Evolutionary conservation across 257 asterid species (phyloP).

Genomic region (Jasminum sambac): DNA sequence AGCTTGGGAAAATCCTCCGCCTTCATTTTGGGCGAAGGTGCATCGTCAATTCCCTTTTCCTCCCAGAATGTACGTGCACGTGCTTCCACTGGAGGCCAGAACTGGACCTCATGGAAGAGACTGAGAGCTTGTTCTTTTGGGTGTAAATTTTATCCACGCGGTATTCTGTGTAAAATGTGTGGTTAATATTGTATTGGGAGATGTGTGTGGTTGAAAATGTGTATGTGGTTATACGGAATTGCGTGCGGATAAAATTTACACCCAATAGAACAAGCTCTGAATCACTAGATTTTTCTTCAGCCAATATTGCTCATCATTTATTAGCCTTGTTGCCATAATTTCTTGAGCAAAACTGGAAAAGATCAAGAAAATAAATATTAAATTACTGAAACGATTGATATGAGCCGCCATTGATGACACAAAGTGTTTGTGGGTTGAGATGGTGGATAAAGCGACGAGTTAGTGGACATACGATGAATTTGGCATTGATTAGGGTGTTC

Average conservation of each 20-base stretch:
- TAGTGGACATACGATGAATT: no score
- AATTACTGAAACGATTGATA: slow-evolving; percentile 1
- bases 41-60: slow-evolving; percentile 46
- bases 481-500: background rate
- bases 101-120: slow-evolving; percentile 54
- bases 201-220: no score
- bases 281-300: slow-evolving; percentile 26
- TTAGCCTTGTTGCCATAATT: slow-evolving; percentile 30
- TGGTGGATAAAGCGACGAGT: background rate
- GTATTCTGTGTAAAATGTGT: no score
- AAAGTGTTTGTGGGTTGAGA: background rate
- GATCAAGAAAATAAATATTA: slow-evolving; percentile 9
- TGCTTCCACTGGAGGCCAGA: slow-evolving; percentile 34
- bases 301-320: slow-evolving; percentile 36
- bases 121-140: no score
- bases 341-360: background rate
- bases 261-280: no score
- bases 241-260: no score
- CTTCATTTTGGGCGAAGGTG: slow-evolving; percentile 32
- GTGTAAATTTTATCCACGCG: no score
- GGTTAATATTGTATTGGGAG: no score
- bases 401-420: slow-evolving; percentile 3
- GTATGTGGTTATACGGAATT: no score
- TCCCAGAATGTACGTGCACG: slow-evolving; percentile 63
- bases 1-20: slow-evolving; percentile 1